These are phyloP conservation scores for Proliferodiscus dingleyae DNA, from an alignment of 2,329 filamentous ascomycete species.

Conservation along the genomic window DNA sequence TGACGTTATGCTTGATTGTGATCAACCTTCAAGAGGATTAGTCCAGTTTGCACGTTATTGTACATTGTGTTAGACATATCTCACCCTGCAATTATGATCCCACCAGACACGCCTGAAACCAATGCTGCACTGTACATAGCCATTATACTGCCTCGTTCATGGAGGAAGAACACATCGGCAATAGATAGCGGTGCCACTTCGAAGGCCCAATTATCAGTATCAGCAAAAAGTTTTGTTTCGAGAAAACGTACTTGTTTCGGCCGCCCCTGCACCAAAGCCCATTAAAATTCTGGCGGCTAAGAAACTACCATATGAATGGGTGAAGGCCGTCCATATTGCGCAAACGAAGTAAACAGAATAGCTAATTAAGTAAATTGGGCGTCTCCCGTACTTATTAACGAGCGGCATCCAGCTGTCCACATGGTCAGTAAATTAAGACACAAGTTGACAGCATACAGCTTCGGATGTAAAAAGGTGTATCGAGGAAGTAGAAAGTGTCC, in stretches of 20 bases:
- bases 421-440: too few relatives aligned
- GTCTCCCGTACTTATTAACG: slow-evolving; percentile 22
- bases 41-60: slow-evolving; percentile 34
- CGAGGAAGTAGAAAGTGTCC: too few relatives aligned
- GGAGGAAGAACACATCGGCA: slow-evolving; percentile 48
- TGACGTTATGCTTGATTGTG: slow-evolving; percentile 37
- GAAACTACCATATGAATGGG: slow-evolving; percentile 17
- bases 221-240: slow-evolving; percentile 51
- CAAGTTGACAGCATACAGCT: too few relatives aligned
- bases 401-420: slow-evolving; percentile 26
- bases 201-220: slow-evolving; percentile 40
- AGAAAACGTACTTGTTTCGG: slow-evolving; percentile 34
- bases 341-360: slow-evolving; percentile 14
- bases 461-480: too few relatives aligned
- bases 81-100: slow-evolving; percentile 45
- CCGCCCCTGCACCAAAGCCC: slow-evolving; percentile 33
- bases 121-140: slow-evolving; percentile 1
- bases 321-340: slow-evolving; percentile 14
- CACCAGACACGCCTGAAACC: slow-evolving; percentile 37
- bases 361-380: slow-evolving; percentile 17
- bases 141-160: slow-evolving; percentile 49
- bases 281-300: slow-evolving; percentile 20
- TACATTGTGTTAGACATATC: slow-evolving; percentile 37
- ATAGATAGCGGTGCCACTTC: neutral
- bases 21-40: slow-evolving; percentile 31